Conservation (phyloP, 2,329 filamentous ascomycete genomes). For the Nannizziopsis arthrosporioides region DNA sequence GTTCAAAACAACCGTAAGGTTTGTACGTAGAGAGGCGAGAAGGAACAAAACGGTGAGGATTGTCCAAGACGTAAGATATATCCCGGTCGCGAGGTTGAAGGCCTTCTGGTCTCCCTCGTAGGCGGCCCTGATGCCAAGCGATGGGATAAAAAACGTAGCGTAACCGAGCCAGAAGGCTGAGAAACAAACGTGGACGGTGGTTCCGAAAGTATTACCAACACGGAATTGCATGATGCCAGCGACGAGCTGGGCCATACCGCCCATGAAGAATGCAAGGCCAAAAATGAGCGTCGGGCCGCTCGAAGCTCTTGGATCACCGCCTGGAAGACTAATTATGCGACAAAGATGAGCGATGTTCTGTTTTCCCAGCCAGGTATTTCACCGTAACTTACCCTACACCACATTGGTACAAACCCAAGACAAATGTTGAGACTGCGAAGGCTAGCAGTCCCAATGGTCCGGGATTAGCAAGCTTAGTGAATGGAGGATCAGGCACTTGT, state of each 20-base stretch:
- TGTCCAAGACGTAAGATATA: slow-evolving; percentile 50
- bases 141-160: slow-evolving; percentile 44
- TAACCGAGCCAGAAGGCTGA: slow-evolving; percentile 52
- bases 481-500: slow-evolving; percentile 10
- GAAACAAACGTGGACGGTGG: slow-evolving; percentile 50
- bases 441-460: slow-evolving; percentile 50
- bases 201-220: slow-evolving; percentile 52
- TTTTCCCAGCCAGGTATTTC: not conserved
- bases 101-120: slow-evolving; percentile 32
- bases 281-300: slow-evolving; percentile 20
- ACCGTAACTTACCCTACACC: slow-evolving; percentile 37
- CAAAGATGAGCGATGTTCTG: not conserved
- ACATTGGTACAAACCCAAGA: slow-evolving; percentile 41
- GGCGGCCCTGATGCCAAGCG: slow-evolving; percentile 41
- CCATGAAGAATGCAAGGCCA: slow-evolving; percentile 22
- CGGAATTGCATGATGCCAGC: slow-evolving; percentile 33
- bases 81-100: slow-evolving; percentile 43
- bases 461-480: slow-evolving; percentile 39
- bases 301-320: slow-evolving; percentile 17
- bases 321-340: slow-evolving; percentile 18
- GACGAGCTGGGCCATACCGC: slow-evolving; percentile 21
- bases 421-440: slow-evolving; percentile 56
- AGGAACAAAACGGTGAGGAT: slow-evolving; percentile 48
- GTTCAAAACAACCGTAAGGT: slow-evolving; percentile 46
- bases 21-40: slow-evolving; percentile 46